These are phyloP conservation scores for Aphanomyces invadans DNA, from an alignment of 352 stramenopile genomes.

Conservation along the genomic window DNA sequence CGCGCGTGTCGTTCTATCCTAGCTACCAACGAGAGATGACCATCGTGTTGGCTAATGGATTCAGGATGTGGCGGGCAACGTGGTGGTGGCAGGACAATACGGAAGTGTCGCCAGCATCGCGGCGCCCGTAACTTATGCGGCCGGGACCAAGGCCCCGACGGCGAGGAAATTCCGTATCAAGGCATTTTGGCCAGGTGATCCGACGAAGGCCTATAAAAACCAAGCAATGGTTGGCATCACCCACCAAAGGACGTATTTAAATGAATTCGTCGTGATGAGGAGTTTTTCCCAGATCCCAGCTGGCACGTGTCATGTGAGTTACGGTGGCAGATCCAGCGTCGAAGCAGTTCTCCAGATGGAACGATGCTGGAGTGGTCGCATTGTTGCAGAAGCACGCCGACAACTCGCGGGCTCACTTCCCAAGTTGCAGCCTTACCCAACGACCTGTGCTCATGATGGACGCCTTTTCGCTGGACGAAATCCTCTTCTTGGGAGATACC, in stretches of 20 bases:
- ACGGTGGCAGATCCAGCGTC: background rate
- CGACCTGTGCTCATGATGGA: constrained; percentile 4
- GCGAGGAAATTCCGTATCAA: too few relatives aligned
- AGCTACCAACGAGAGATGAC: too few relatives aligned
- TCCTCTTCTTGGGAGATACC: constrained; percentile 10
- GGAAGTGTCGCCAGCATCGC: background rate
- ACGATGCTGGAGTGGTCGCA: background rate
- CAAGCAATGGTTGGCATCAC: too few relatives aligned
- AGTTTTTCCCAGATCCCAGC: background rate
- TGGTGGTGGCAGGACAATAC: background rate
- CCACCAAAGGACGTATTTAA: too few relatives aligned
- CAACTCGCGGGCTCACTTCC: background rate
- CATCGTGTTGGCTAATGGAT: background rate
- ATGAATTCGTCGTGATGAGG: background rate
- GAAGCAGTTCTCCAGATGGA: background rate
- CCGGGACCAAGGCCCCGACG: too few relatives aligned
- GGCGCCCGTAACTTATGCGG: background rate
- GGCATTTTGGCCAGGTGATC: too few relatives aligned
- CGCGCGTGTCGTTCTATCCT: too few relatives aligned
- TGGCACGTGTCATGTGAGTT: background rate
- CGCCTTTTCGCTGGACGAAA: constrained; percentile 12
- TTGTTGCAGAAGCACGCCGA: background rate
- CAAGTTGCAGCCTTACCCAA: background rate
- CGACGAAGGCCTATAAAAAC: too few relatives aligned
- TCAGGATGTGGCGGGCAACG: background rate